A percentile compares a stretch with the other conserved stretches of the same genome.
These are phyloP conservation scores for Cichorium intybus DNA, from an alignment of 140 eudicot genomes.

Conservation along the genomic window DNA sequence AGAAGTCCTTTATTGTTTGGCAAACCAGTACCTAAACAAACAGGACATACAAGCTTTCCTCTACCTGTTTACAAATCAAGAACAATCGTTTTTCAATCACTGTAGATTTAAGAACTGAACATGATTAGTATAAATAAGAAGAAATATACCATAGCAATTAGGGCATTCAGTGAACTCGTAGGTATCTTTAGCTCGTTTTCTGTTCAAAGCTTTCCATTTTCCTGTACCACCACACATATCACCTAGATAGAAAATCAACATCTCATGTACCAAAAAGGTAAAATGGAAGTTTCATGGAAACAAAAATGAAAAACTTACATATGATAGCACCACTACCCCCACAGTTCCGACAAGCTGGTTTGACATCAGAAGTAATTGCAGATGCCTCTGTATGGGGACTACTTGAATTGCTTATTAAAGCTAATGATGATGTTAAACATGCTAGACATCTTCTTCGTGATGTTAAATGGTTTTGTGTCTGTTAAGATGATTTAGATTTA, in stretches of 20 bases:
- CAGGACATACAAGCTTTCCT: slow-evolving; percentile 95
- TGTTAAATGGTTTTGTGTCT: slow-evolving; percentile 43
- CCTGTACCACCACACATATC: slow-evolving; percentile 99
- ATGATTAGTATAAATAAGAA: background rate
- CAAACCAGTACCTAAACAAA: slow-evolving; percentile 95
- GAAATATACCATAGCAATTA: slow-evolving; percentile 76
- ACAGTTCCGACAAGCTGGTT: slow-evolving; percentile 85
- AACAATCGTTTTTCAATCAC: background rate
- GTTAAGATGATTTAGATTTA: slow-evolving; percentile 14
- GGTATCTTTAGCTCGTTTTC: slow-evolving; percentile 96
- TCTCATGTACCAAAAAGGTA: slow-evolving; percentile 33
- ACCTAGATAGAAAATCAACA: slow-evolving; percentile 68
- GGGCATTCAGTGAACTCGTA: slow-evolving; percentile 98
- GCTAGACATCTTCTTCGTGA: slow-evolving; percentile 77
- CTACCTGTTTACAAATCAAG: slow-evolving; percentile 50
- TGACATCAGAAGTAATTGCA: slow-evolving; percentile 51
- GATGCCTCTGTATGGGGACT: slow-evolving; percentile 26
- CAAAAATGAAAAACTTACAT: slow-evolving; percentile 49
- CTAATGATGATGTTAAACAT: slow-evolving; percentile 73
- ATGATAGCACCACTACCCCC: slow-evolving; percentile 90
- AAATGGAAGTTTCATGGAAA: background rate
- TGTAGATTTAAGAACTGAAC: background rate
- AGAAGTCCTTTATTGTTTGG: slow-evolving; percentile 99
- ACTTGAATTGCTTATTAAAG: slow-evolving; percentile 46
- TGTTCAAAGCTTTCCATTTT: slow-evolving; percentile 98